A percentile compares a stretch with the other conserved stretches of the same genome.
phyloP scores from a whole-genome alignment of 176 grass and related monocot genomes.

The Zizania latifolia region DNA sequence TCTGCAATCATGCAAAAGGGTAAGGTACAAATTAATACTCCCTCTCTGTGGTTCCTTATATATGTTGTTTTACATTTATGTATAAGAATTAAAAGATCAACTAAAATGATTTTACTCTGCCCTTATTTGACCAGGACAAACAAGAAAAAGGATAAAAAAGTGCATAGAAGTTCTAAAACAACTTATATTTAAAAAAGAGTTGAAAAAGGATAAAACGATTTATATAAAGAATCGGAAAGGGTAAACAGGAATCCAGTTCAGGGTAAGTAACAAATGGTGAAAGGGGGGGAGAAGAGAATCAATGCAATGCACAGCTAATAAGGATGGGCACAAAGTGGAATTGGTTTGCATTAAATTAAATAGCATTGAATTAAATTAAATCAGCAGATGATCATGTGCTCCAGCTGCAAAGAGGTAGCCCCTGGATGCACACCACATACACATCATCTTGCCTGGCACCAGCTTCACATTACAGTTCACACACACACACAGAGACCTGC shows the following conservation, averaged over 20 bases:
- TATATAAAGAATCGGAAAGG: too few relatives aligned
- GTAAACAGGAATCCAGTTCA: slow-evolving; percentile 10
- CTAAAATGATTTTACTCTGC: too few relatives aligned
- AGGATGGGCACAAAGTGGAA: slow-evolving; percentile 38
- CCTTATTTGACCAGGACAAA: too few relatives aligned
- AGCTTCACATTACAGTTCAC: slow-evolving; percentile 19
- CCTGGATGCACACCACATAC: slow-evolving; percentile 4
- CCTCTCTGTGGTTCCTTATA: too few relatives aligned
- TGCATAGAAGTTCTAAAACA: too few relatives aligned
- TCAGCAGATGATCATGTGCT: slow-evolving; percentile 32
- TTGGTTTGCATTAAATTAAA: slow-evolving; percentile 7
- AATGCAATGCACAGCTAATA: slow-evolving; percentile 35
- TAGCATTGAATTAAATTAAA: slow-evolving; percentile 1
- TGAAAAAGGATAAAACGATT: too few relatives aligned
- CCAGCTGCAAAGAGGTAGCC: slow-evolving; percentile 31
- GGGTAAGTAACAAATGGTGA: slow-evolving; percentile 18
- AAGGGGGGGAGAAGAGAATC: slow-evolving; percentile 24
- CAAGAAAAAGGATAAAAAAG: too few relatives aligned
- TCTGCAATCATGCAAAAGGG: slow-evolving; percentile 2
- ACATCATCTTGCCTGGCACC: slow-evolving; percentile 43
- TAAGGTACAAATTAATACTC: neutral
- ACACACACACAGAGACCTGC: neutral
- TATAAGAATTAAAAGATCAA: too few relatives aligned
- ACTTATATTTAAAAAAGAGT: too few relatives aligned
- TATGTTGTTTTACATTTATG: too few relatives aligned